Evolutionary conservation across 257 asterid species (phyloP).

Genomic region (Datura wrightii): DNA sequence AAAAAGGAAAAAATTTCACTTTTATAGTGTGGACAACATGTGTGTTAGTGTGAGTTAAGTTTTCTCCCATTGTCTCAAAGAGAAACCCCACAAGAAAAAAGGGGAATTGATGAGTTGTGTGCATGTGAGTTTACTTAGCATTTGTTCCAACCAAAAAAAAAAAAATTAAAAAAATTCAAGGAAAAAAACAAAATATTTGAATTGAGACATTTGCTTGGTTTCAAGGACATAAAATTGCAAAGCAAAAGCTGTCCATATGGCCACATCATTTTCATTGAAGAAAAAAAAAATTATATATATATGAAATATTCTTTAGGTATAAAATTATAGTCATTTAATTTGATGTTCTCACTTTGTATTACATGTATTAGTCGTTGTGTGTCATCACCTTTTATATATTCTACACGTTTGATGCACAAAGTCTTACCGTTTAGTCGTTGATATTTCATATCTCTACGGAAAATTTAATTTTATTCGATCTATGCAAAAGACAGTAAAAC

Average conservation of each 20-base stretch:
- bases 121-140: conserved; percentile 31
- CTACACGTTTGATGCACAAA: no score
- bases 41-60: conserved; percentile 17
- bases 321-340: not conserved
- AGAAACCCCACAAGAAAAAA: conserved; percentile 28
- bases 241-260: conserved; percentile 7
- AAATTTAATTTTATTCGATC: no score
- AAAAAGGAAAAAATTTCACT: not conserved
- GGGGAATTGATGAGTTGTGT: conserved; percentile 33
- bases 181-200: not conserved
- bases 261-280: not conserved
- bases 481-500: not conserved
- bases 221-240: conserved; percentile 5
- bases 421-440: no score
- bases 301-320: not conserved
- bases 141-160: conserved; percentile 19
- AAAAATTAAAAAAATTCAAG: not conserved
- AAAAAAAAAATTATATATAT: not conserved
- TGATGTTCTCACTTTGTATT: not conserved
- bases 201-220: conserved; percentile 27
- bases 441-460: not conserved
- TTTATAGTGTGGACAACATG: conserved; percentile 27
- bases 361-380: no score
- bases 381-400: no score
- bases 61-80: not conserved